Conservation (phyloP, 352 stramenopile species). For the Phytopythium helicoides region DNA sequence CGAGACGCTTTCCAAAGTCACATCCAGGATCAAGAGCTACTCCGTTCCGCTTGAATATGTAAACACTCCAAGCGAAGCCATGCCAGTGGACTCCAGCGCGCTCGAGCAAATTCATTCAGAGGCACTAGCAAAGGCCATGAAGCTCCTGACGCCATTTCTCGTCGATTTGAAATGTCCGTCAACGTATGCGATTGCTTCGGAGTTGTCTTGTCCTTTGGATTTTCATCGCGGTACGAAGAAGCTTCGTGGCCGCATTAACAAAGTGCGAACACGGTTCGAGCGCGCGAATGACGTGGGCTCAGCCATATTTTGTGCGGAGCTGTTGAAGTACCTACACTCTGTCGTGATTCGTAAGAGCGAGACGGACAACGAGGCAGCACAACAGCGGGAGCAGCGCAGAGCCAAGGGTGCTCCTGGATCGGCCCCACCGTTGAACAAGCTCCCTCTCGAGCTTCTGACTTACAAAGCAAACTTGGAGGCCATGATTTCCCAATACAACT, state of each 20-base stretch:
- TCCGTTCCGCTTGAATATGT: slow-evolving; percentile 51
- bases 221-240: slow-evolving; percentile 63
- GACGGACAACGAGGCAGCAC: slow-evolving; percentile 50
- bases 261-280: slow-evolving; percentile 54
- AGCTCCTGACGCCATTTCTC: slow-evolving; percentile 52
- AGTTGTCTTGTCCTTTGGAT: slow-evolving; percentile 45
- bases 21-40: slow-evolving; percentile 48
- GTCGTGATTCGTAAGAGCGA: slow-evolving; percentile 70
- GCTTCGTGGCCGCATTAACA: slow-evolving; percentile 39
- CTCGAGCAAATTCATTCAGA: slow-evolving; percentile 49
- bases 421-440: slow-evolving; percentile 32
- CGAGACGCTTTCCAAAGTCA: slow-evolving; percentile 46
- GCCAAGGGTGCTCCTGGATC: slow-evolving; percentile 7
- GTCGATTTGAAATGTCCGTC: slow-evolving; percentile 39
- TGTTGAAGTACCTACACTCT: slow-evolving; percentile 65
- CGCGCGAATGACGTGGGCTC: slow-evolving; percentile 61
- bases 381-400: slow-evolving; percentile 32
- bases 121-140: slow-evolving; percentile 44
- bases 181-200: slow-evolving; percentile 19
- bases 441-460: slow-evolving; percentile 66
- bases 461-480: slow-evolving; percentile 81
- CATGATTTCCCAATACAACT: slow-evolving; percentile 79
- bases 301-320: slow-evolving; percentile 59
- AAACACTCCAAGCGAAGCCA: slow-evolving; percentile 46
- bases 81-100: slow-evolving; percentile 45